Conservation (phyloP, 148 eudicot genomes). For the Polygonum aviculare region DNA sequence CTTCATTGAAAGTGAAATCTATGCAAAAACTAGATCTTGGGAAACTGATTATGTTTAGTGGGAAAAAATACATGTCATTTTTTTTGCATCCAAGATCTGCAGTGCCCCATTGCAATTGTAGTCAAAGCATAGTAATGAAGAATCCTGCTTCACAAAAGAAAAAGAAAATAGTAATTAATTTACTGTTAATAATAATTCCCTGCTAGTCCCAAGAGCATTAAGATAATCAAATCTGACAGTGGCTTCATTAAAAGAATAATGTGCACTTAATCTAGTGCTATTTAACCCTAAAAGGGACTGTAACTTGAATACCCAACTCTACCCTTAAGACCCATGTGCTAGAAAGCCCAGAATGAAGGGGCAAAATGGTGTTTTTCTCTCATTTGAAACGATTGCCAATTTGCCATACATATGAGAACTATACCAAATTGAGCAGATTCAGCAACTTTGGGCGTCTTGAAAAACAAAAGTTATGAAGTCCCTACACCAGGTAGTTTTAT, state of each 20-base stretch:
- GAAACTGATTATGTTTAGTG: background rate
- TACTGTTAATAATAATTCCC: background rate
- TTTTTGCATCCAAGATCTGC: background rate
- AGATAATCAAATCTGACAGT: background rate
- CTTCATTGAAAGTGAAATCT: conserved; percentile 1
- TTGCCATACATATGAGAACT: background rate
- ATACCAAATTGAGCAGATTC: too few relatives aligned
- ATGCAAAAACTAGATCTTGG: background rate
- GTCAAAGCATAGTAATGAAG: conserved; percentile 8
- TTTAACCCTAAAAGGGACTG: conserved; percentile 5
- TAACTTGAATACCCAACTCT: background rate
- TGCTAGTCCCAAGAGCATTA: conserved; percentile 8
- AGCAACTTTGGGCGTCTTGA: too few relatives aligned
- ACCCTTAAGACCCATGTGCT: background rate
- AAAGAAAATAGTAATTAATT: background rate
- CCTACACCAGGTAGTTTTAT: too few relatives aligned
- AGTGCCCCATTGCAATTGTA: background rate
- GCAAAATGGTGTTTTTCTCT: background rate
- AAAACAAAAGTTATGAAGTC: too few relatives aligned
- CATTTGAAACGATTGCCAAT: background rate
- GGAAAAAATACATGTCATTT: background rate
- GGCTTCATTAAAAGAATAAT: background rate
- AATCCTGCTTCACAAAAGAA: background rate
- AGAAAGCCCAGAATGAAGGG: background rate
- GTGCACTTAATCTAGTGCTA: background rate